These are phyloP conservation scores for Cucumis hystrix DNA, from an alignment of 306 rosid genomes.

Conservation along the genomic window DNA sequence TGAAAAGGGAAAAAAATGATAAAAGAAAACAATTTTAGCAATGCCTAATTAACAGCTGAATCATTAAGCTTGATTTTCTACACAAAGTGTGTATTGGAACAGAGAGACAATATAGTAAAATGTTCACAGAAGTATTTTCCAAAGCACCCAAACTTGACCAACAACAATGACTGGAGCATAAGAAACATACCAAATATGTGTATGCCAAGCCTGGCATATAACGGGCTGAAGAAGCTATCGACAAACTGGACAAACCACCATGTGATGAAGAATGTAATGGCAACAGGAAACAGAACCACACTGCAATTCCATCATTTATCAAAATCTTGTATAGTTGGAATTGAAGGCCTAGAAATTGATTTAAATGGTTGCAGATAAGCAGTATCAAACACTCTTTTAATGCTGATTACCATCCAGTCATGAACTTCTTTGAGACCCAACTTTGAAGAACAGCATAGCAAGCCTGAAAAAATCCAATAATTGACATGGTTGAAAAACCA, in stretches of 20 bases:
- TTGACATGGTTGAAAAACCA: background rate
- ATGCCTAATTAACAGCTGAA: too few species aligned
- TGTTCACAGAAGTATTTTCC: background rate
- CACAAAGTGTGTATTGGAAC: background rate
- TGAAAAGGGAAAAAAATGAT: too few species aligned
- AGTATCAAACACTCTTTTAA: background rate
- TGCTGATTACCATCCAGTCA: conserved; percentile 38
- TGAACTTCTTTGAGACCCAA: conserved; percentile 41
- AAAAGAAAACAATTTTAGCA: too few species aligned
- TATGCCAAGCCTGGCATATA: conserved; percentile 32
- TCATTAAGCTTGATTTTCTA: too few species aligned
- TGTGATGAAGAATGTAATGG: conserved; percentile 34
- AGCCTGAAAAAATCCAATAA: conserved; percentile 20
- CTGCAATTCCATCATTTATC: conserved; percentile 15
- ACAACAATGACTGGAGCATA: background rate
- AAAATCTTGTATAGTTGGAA: conserved; percentile 3
- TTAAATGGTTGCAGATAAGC: background rate
- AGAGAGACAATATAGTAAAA: background rate
- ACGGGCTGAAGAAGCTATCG: conserved; percentile 36
- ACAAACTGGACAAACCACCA: conserved; percentile 41
- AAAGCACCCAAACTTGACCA: background rate
- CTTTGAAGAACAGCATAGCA: conserved; percentile 45
- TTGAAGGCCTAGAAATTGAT: background rate
- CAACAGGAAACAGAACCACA: conserved; percentile 41
- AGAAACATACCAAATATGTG: conserved; percentile 28